A percentile compares a stretch with the other conserved stretches of the same genome.
Evolutionary conservation across 768 basidiomycete genomes (phyloP).

Genomic region (Mycena leptocephala): DNA sequence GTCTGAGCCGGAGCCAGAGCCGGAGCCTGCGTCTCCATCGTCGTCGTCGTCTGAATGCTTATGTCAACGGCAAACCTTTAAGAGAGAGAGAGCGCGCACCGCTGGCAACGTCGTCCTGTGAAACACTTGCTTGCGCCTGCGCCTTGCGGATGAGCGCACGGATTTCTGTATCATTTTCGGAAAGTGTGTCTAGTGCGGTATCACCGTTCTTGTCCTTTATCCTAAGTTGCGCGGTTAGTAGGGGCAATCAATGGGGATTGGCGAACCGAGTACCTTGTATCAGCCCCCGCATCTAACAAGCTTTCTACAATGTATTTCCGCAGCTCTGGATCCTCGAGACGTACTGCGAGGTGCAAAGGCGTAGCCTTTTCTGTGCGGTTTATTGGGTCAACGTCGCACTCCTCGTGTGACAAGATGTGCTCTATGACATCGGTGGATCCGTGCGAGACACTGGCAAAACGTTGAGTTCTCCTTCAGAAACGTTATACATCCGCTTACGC

Average conservation of each 20-base stretch:
- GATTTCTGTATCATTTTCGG: slow-evolving; percentile 67
- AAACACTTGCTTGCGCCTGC: slow-evolving; percentile 67
- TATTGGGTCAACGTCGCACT: slow-evolving; percentile 86
- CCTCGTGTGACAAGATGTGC: slow-evolving; percentile 79
- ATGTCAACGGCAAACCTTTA: background rate
- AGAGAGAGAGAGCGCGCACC: slow-evolving; percentile 56
- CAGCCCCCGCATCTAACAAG: slow-evolving; percentile 86
- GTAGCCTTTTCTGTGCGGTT: slow-evolving; percentile 82
- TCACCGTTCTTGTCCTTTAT: slow-evolving; percentile 82
- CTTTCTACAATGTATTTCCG: slow-evolving; percentile 71
- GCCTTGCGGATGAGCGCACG: slow-evolving; percentile 67
- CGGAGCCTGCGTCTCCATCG: slow-evolving; percentile 47
- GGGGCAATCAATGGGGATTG: background rate
- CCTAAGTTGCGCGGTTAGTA: slow-evolving; percentile 51
- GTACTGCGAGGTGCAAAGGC: slow-evolving; percentile 84
- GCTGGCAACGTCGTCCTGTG: slow-evolving; percentile 75
- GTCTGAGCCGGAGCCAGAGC: slow-evolving; percentile 55
- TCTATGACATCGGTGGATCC: slow-evolving; percentile 80
- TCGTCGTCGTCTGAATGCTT: slow-evolving; percentile 33
- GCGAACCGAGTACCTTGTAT: slow-evolving; percentile 70
- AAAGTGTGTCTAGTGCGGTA: slow-evolving; percentile 70
- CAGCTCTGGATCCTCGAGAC: slow-evolving; percentile 68
- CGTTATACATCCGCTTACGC: slow-evolving; percentile 64
- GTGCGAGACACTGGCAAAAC: slow-evolving; percentile 60
- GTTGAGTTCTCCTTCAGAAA: slow-evolving; percentile 6